phyloP scores from a whole-genome alignment of 768 basidiomycete species.

The Aureoboletus auriporus region DNA sequence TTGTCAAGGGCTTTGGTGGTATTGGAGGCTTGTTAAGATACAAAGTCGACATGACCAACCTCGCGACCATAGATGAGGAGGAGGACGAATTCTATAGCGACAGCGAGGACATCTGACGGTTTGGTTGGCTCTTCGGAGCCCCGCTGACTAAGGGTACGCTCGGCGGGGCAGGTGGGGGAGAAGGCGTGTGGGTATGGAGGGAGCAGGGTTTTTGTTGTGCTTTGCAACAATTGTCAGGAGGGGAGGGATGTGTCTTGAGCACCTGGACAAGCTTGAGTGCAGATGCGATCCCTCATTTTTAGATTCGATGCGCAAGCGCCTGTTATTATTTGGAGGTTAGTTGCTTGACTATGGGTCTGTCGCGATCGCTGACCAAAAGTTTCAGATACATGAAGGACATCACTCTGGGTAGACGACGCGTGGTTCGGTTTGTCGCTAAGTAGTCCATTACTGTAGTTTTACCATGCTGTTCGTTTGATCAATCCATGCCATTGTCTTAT shows the following conservation, averaged over 20 bases:
- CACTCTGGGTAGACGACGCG: slow-evolving; percentile 11
- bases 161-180: slow-evolving; percentile 53
- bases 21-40: slow-evolving; percentile 95
- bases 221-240: slow-evolving; percentile 2
- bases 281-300: slow-evolving; percentile 5
- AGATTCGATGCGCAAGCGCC: slow-evolving; percentile 12
- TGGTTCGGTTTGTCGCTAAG: slow-evolving; percentile 19
- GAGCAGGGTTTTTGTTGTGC: slow-evolving; percentile 1
- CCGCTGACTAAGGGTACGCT: slow-evolving; percentile 58
- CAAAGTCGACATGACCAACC: slow-evolving; percentile 93
- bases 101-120: slow-evolving; percentile 79
- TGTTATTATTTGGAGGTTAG: slow-evolving; percentile 20
- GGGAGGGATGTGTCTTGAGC: slow-evolving; percentile 2
- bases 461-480: slow-evolving; percentile 23
- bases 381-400: slow-evolving; percentile 8
- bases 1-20: slow-evolving; percentile 97
- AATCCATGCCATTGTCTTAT: slow-evolving; percentile 10
- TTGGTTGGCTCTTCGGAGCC: slow-evolving; percentile 85
- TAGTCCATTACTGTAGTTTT: slow-evolving; percentile 28
- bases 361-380: slow-evolving; percentile 2
- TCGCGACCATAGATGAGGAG: slow-evolving; percentile 70
- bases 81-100: slow-evolving; percentile 83
- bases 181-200: slow-evolving; percentile 2
- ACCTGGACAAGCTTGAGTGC: slow-evolving; percentile 9
- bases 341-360: neutral